Evolutionary conservation across 2,329 filamentous ascomycete genomes (phyloP).

Genomic region (Tolypocladium paradoxum): DNA sequence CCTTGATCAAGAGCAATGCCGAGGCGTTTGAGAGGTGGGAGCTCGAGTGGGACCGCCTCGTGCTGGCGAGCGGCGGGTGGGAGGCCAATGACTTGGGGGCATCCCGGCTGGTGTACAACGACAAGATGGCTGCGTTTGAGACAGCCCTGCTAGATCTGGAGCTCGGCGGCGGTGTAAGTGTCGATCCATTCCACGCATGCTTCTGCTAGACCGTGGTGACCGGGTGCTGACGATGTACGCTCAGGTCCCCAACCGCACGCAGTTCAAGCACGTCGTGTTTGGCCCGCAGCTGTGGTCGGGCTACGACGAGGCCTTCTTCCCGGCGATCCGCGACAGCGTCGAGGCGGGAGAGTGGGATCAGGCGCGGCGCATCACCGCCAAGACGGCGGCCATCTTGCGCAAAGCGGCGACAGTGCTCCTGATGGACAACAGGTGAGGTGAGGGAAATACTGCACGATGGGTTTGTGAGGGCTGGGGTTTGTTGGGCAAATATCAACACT

Average conservation of each 20-base stretch:
- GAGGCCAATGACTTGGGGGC: constrained; percentile 60
- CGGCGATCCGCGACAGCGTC: constrained; percentile 74
- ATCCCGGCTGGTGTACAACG: constrained; percentile 66
- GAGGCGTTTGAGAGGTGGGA: constrained; percentile 67
- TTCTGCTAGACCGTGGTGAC: background rate
- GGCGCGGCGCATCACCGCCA: constrained; percentile 58
- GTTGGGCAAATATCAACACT: background rate
- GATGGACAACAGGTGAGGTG: constrained; percentile 10
- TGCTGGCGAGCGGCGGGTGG: constrained; percentile 63
- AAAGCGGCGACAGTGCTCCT: constrained; percentile 38
- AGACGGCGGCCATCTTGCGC: constrained; percentile 57
- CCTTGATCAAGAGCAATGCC: constrained; percentile 38
- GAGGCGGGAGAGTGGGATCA: constrained; percentile 58
- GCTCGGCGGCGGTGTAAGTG: constrained; percentile 60
- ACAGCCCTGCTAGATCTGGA: constrained; percentile 70
- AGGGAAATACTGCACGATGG: background rate
- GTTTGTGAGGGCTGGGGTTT: too few species aligned
- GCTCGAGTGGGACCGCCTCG: constrained; percentile 59
- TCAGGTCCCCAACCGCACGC: constrained; percentile 72
- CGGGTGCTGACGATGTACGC: constrained; percentile 4
- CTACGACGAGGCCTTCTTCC: constrained; percentile 32
- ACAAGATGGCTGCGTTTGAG: constrained; percentile 71
- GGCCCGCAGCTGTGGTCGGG: constrained; percentile 67
- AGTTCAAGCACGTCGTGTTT: constrained; percentile 90
- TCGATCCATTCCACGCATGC: background rate